phyloP scores from a whole-genome alignment of 352 stramenopile species.

The Phytophthora pini region DNA sequence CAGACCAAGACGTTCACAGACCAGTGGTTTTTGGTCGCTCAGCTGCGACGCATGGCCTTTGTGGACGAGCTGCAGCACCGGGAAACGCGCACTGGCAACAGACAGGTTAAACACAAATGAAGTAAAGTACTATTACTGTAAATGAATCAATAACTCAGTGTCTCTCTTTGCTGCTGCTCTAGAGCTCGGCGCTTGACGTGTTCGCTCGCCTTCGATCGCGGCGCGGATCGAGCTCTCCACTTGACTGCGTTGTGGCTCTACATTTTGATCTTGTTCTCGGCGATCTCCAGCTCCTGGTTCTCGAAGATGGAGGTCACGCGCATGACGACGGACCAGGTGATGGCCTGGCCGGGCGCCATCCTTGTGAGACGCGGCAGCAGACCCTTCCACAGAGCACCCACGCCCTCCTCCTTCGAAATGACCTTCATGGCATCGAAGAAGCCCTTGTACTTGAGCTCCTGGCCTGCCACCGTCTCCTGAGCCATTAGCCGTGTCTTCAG shows the following conservation, averaged over 20 bases:
- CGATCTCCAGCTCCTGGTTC: conserved; percentile 61
- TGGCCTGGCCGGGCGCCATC: conserved; percentile 97
- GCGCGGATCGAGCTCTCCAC: conserved; percentile 4
- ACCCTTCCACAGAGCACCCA: conserved; percentile 96
- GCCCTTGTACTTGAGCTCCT: conserved; percentile 96
- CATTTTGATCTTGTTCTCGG: conserved; percentile 74
- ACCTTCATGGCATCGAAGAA: conserved; percentile 92
- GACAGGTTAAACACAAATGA: conserved; percentile 15
- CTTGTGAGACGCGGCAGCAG: conserved; percentile 94
- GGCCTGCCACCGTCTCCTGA: conserved; percentile 88
- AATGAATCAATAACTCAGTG: conserved; percentile 39
- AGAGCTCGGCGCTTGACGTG: conserved; percentile 14
- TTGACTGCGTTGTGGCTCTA: conserved; percentile 32
- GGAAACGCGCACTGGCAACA: neutral
- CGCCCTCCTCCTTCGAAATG: conserved; percentile 96
- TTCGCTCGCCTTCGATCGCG: conserved; percentile 21
- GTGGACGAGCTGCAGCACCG: neutral
- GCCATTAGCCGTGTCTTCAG: conserved; percentile 95
- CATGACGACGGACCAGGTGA: conserved; percentile 95
- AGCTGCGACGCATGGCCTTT: neutral
- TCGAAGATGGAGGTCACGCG: conserved; percentile 89
- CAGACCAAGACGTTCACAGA: no score
- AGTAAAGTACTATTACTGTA: conserved; percentile 39
- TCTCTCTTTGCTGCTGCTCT: conserved; percentile 20
- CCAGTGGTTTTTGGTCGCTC: conserved; percentile 6